Evolutionary conservation across 768 basidiomycete genomes (phyloP), one percentile per base, ranked within the genome.

Genomic region (Phylloporus sp.): DNA sequence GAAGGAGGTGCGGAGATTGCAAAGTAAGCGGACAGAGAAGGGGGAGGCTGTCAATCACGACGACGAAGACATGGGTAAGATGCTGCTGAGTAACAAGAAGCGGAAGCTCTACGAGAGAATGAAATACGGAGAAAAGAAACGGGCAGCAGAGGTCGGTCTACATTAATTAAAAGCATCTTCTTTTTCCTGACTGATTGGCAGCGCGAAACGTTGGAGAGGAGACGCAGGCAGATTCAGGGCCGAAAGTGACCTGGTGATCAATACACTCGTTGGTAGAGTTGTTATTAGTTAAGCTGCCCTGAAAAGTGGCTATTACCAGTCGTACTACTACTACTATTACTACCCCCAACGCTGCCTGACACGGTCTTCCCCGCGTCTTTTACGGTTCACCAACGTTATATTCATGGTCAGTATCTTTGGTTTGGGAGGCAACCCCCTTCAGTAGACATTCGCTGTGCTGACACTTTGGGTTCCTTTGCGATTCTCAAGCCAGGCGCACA

Each of bases 41-140:
- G 69, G 66, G 52, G 66, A 67, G 55, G 54, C 58, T 53, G 71
- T 71, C 52, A 66, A 69, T 52, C 26, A 56, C 53, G 37, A 58
- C 17, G 90, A 92, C 63, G 75, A 81, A 58, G 87, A 94, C 62
- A 90, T 95, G 86, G 86, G 89, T 69, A 95, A 94, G 77, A 95
- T 97, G 84, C 77, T 97, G 81, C 84, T 96, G 84, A 95, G 90
- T 72, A 92, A 90, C 68, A 91, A 88, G 71, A 86, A 95, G 67
- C 79, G 82, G 58, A 94, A 94, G 69, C 68, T 96, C 58, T 95
- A 94, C 65, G 90, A 92, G 68, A 86, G 86, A 70, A 88, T 96
- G 80, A 90, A 92, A 70, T 80, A 88, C 63, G 82, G 84, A 54
- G 79, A 94, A 63, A 76, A 78, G 64, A 88, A 84, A 69, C 82